Percentiles rank a stretch among this genome's conserved stretches.
Evolutionary conservation across 148 eudicot species (phyloP).

Genomic region (Polygonum maritimum): DNA sequence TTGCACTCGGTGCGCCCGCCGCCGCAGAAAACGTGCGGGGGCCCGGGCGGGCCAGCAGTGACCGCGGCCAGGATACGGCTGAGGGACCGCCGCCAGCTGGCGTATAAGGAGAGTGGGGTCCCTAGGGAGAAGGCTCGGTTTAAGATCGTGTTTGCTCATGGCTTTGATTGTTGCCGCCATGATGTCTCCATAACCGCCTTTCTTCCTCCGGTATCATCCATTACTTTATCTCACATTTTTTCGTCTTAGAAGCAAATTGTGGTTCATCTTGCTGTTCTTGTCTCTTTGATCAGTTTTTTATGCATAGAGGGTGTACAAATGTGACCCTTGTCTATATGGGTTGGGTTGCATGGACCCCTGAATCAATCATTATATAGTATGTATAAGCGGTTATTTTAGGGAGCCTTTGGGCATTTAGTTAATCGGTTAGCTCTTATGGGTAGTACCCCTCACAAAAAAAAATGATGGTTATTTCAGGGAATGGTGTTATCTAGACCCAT

Average conservation of each 20-base stretch:
- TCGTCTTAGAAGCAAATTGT: not conserved
- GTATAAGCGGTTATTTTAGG: too few relatives aligned
- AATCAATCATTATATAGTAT: too few relatives aligned
- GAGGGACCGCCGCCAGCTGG: constrained; percentile 53
- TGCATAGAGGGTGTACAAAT: too few relatives aligned
- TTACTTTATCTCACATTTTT: not conserved
- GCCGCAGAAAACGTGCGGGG: constrained; percentile 23
- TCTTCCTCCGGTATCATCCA: constrained; percentile 15
- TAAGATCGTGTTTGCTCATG: constrained; percentile 45
- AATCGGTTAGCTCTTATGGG: too few relatives aligned
- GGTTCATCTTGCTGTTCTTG: not conserved
- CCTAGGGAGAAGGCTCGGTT: constrained; percentile 38
- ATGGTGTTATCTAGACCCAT: too few relatives aligned
- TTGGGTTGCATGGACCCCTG: too few relatives aligned
- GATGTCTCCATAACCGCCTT: constrained; percentile 21
- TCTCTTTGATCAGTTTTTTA: not conserved
- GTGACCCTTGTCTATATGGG: too few relatives aligned
- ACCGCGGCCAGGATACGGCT: constrained; percentile 31
- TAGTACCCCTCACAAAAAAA: too few relatives aligned
- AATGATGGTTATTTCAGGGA: too few relatives aligned
- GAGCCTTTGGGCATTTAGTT: too few relatives aligned
- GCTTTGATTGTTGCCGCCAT: constrained; percentile 26
- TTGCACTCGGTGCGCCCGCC: constrained; percentile 20
- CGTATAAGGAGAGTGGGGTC: constrained; percentile 52
- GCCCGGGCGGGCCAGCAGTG: constrained; percentile 22